Base-by-base conservation (phyloP, 441 rosid species). In the Eruca vesicaria region DNA sequence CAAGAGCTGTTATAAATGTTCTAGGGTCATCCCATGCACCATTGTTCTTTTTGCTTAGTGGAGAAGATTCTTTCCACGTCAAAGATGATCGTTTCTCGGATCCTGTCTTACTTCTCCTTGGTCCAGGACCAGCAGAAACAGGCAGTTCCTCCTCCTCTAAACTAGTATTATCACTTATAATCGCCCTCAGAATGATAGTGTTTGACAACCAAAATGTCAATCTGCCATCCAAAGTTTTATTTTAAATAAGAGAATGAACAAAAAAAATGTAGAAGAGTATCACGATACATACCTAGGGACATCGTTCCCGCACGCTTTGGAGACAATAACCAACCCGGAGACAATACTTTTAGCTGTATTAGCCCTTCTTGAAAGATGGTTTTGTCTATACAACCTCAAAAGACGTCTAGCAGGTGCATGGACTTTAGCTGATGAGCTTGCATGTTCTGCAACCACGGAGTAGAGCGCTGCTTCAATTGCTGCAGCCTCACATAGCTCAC, bases 331-430 rank as follows among this genome's bases (percentile, higher is more conserved):
- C 69, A 96, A 79, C 66, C 97, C 96, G 14, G 97, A 96, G 77
- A 90, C 86, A 55, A 84, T 88, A 83, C 88, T 93, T 90, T 84
- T 87, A 67, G 97, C 96, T 50, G 96, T 94, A 79, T 83, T 83
- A 26, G 91, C 91, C 85, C 87, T 86, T 80, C 96, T 85, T 76
- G 84, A 77, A 45, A 68, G 83, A 64, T 78, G 82, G 29, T 63
- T 76, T 81, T 88, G 92, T 74, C 69, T 84, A 81, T 91, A 96
- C 35, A 96, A 77, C 83, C 98, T 89, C 75, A 91, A 86, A 82
- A 93, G 99, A 76, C 97, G 98, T 63, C 98, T 84, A 66, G 99
- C 97, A 10, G 97, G 97, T 64, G 98, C 96, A 84, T 96, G 98
- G 63, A 96, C 97, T 84, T 91, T 96, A 83, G 82, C 85, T 82